These are phyloP conservation scores for Peterozyma toletana DNA, from an alignment of 805 yeast species.

Conservation along the genomic window DNA sequence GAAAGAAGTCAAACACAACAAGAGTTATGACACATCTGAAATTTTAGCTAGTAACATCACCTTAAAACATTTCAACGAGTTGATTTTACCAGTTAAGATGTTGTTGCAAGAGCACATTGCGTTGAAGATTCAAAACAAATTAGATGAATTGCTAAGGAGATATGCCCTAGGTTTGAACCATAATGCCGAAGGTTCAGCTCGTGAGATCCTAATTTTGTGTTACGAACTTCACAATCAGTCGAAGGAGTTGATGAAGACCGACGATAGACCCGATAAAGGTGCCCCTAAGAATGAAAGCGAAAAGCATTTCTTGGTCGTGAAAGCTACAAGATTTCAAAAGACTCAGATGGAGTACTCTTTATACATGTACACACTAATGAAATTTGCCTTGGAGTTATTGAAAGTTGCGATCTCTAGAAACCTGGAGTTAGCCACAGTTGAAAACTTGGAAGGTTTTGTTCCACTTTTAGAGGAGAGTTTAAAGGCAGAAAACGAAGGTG, in stretches of 20 bases:
- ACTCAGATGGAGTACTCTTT: constrained; percentile 49
- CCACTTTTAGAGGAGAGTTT: constrained; percentile 63
- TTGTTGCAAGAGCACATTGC: constrained; percentile 59
- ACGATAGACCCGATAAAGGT: constrained; percentile 12
- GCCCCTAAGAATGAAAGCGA: constrained; percentile 23
- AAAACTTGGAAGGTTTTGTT: constrained; percentile 63
- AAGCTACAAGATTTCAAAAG: constrained; percentile 50
- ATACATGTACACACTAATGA: constrained; percentile 57
- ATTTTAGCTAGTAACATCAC: constrained; percentile 59
- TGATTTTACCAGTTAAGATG: constrained; percentile 65
- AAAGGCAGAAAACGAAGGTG: constrained; percentile 57
- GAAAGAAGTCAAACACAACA: constrained; percentile 86
- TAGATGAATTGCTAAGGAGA: constrained; percentile 73
- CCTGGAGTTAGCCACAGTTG: constrained; percentile 47
- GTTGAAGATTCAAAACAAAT: constrained; percentile 60
- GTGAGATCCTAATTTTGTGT: constrained; percentile 61
- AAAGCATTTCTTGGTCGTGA: constrained; percentile 68
- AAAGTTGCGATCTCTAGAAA: constrained; percentile 65
- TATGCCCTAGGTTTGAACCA: constrained; percentile 72
- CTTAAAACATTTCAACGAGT: constrained; percentile 43
- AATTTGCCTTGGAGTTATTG: constrained; percentile 70
- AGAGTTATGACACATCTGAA: constrained; percentile 84
- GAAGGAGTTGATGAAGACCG: constrained; percentile 17
- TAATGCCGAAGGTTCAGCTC: constrained; percentile 51
- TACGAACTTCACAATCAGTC: constrained; percentile 64